Base-by-base conservation (phyloP, 164 flowering plant species). In the Amborella trichopoda region DNA sequence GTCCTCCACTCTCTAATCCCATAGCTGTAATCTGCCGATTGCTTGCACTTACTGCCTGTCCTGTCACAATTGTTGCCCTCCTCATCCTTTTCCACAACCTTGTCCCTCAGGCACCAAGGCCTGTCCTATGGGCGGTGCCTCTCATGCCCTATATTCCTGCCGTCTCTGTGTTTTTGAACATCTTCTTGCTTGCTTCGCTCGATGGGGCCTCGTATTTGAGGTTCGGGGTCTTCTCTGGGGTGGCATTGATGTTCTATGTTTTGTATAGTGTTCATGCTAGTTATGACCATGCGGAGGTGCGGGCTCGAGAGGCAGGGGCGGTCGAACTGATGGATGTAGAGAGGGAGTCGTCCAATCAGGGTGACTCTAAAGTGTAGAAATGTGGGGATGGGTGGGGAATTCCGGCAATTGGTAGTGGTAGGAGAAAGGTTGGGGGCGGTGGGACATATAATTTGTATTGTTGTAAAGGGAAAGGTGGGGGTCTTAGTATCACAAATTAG, bases 121-220 rank as follows among this genome's bases (percentile, higher is more conserved):
- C 97, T 2, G 83, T 80, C 64, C 73, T 68, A 32, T 91, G 96
- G 96, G 90, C 87, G 2, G 90, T 87, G 21, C 98, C 96, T 0
- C 40, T 80, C 30, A 87, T 87, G 98, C 98, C 98, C 6, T 87
- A 91, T 94, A 52, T 82, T 5, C 96, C 98, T 3, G 69, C 77
- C 6, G 26, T 67, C 2, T 81, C 94, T 3, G 78, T 87, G 45
- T 83, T 81, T 56, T 63, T 91, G 48, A 87, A 87, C 57, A 62
- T 91, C 24, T 91, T 91, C 66, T 47, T 91, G 72, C 38, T 91
- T 61, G 96, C 93, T 19, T 60, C 81, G 3, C 71, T 83, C 2
- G 82, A 83, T 46, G 64, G 81, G 4, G 78, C 82, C 0, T 91
- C 98, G 1, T 91, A 80, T 27, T 48, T 66, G 4, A 54, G 98